Percentiles rank a stretch among this genome's conserved stretches.
Evolutionary conservation across 139 green algal genomes (phyloP).

Genomic region (Coelastrella sp.): DNA sequence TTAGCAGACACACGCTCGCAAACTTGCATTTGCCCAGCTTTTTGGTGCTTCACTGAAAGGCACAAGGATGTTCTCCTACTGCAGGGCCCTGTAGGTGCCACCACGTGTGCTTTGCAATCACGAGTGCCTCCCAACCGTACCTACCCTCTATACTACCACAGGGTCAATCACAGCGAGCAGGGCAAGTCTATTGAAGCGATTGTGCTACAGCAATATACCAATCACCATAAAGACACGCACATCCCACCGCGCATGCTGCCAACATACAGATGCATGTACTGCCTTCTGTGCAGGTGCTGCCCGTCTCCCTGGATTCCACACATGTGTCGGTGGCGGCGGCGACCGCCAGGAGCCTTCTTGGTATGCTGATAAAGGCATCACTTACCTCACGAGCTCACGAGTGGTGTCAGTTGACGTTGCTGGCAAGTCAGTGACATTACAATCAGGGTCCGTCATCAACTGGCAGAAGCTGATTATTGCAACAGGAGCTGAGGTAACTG

Average conservation of each 20-base stretch:
- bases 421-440: conserved; percentile 74
- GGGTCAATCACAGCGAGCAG: no score
- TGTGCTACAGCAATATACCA: neutral
- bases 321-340: conserved; percentile 92
- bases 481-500: conserved; percentile 81
- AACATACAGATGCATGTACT: neutral
- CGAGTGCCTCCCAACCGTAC: no score
- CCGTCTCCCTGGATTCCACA: conserved; percentile 95
- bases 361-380: conserved; percentile 88
- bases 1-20: no score
- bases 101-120: no score
- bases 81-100: no score
- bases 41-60: no score
- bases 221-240: no score
- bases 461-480: conserved; percentile 91
- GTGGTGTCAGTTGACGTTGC: conserved; percentile 72
- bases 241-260: no score
- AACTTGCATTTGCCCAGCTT: no score
- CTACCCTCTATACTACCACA: no score
- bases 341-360: conserved; percentile 82
- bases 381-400: conserved; percentile 71
- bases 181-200: neutral
- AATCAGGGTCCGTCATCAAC: conserved; percentile 65
- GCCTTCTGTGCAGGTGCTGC: conserved; percentile 63
- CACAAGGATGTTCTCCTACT: no score